Conservation (phyloP, 148 eudicot species). For the Nepenthes mirabilis region DNA sequence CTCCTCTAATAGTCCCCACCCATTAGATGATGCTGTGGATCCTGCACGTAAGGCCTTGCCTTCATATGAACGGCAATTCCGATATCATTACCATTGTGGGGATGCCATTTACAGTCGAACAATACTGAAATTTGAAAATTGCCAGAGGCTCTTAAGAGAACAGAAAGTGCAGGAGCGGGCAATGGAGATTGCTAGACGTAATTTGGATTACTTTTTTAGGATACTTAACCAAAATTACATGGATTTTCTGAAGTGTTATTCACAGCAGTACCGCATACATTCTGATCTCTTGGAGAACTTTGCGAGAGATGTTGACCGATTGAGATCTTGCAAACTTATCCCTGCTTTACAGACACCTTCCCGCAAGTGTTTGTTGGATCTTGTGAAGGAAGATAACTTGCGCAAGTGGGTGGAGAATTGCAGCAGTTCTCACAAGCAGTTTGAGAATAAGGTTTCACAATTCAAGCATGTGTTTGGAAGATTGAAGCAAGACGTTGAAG, state of each 20-base stretch:
- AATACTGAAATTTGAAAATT: constrained; percentile 25
- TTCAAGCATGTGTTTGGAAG: constrained; percentile 86
- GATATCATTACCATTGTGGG: constrained; percentile 82
- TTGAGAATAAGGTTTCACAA: constrained; percentile 78
- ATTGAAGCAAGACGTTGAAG: constrained; percentile 62
- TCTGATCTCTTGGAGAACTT: constrained; percentile 54
- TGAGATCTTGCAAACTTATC: constrained; percentile 58
- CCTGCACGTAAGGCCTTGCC: constrained; percentile 93
- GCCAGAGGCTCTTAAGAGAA: constrained; percentile 59
- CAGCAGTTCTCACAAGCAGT: constrained; percentile 69
- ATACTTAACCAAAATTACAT: constrained; percentile 60
- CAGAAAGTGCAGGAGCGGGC: constrained; percentile 93
- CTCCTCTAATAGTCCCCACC: constrained; percentile 48
- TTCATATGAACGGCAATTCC: constrained; percentile 83
- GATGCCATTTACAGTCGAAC: constrained; percentile 58
- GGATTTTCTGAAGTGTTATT: constrained; percentile 64
- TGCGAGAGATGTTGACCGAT: constrained; percentile 61
- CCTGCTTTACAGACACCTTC: constrained; percentile 55
- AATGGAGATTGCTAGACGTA: constrained; percentile 84
- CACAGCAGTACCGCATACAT: constrained; percentile 61
- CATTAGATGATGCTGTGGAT: constrained; percentile 75
- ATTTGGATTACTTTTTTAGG: constrained; percentile 64
- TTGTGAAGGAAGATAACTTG: constrained; percentile 82
- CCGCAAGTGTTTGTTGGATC: constrained; percentile 69
- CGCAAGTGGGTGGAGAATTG: constrained; percentile 63